phyloP scores from a whole-genome alignment of 2,329 filamentous ascomycete genomes.

The Exophiala lecanii-corni region DNA sequence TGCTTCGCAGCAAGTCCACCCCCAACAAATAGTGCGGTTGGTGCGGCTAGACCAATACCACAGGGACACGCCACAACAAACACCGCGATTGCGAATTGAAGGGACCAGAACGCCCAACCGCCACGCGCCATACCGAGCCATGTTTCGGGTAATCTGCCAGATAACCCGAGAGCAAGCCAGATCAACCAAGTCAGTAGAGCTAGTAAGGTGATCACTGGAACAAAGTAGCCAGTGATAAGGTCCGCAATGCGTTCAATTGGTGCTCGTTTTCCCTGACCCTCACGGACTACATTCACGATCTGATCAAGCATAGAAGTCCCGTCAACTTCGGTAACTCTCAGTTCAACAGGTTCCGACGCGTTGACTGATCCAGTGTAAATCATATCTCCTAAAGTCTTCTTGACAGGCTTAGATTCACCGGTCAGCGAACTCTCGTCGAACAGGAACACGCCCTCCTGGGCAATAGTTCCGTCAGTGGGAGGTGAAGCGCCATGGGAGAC shows the following conservation, averaged over 20 bases:
- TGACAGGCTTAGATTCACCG: constrained; percentile 45
- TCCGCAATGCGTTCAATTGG: constrained; percentile 46
- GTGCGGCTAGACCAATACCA: constrained; percentile 76
- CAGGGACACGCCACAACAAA: constrained; percentile 86
- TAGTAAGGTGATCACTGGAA: constrained; percentile 45
- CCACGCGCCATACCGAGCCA: constrained; percentile 48
- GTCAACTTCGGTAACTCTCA: constrained; percentile 41
- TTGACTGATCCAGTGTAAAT: constrained; percentile 47
- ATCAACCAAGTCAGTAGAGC: constrained; percentile 45
- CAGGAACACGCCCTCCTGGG: constrained; percentile 51
- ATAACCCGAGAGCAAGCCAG: constrained; percentile 43
- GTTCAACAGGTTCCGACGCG: constrained; percentile 41
- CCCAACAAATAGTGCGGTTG: constrained; percentile 80
- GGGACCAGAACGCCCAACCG: constrained; percentile 49
- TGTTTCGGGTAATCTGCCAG: constrained; percentile 42
- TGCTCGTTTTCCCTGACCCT: constrained; percentile 46
- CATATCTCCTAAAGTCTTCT: constrained; percentile 38
- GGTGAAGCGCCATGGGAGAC: constrained; percentile 77
- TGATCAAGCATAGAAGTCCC: constrained; percentile 48
- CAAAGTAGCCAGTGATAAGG: constrained; percentile 46
- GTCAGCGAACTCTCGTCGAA: constrained; percentile 93
- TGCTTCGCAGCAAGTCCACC: constrained; percentile 73
- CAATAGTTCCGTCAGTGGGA: constrained; percentile 70
- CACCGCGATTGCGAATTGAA: constrained; percentile 71
- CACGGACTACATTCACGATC: constrained; percentile 46